Evolutionary conservation across 75 land plant genomes (phyloP).

Genomic region (Cupressus sempervirens): DNA sequence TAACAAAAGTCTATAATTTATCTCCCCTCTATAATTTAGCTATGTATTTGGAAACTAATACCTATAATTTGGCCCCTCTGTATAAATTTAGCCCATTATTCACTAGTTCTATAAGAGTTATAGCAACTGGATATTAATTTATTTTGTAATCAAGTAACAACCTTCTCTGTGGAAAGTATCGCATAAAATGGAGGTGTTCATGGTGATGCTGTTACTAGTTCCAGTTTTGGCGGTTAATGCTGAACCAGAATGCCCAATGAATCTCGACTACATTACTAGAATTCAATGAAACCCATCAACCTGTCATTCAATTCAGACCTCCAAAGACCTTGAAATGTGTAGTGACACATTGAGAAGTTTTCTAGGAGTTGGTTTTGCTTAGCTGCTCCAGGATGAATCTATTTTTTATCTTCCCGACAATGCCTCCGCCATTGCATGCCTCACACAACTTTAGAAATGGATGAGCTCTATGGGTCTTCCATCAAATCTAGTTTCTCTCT

Average conservation of each 20-base stretch:
- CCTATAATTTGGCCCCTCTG: no score
- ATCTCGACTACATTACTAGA: neutral
- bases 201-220: neutral
- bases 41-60: no score
- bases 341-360: no score
- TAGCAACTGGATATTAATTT: neutral
- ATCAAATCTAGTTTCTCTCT: slow-evolving; percentile 16
- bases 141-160: neutral
- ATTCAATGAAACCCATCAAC: no score
- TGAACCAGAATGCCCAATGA: neutral
- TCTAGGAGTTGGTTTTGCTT: no score
- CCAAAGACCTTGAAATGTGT: no score
- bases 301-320: no score
- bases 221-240: no score
- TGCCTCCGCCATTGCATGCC: slow-evolving; percentile 46
- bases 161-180: neutral
- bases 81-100: no score
- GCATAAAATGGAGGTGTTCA: neutral
- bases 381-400: slow-evolving; percentile 30
- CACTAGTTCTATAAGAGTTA: no score
- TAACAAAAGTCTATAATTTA: no score
- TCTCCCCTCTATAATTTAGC: no score
- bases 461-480: slow-evolving; percentile 24
- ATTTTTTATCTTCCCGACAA: slow-evolving; percentile 50
- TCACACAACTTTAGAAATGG: slow-evolving; percentile 26